Percentiles rank a stretch among this genome's conserved stretches.
Evolutionary conservation across 78 protist genomes (phyloP).

Genomic region (Dictyostelium firmibasis): DNA sequence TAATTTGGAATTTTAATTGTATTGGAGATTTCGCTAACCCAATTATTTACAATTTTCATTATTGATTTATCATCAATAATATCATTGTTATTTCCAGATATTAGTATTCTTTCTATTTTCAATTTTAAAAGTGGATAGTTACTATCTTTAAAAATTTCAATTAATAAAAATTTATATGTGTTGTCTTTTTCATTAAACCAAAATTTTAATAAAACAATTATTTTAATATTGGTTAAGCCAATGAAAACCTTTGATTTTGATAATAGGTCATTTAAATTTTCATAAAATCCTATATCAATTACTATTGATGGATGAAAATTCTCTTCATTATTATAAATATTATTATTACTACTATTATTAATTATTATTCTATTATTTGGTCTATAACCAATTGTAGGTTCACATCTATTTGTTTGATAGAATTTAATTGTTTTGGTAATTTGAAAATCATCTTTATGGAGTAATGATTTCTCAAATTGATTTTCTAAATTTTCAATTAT

Average conservation of each 20-base stretch:
- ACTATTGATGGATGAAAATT: conserved; percentile 1
- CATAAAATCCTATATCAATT: background rate
- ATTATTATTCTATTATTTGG: background rate
- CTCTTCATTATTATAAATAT: background rate
- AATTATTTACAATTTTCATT: background rate
- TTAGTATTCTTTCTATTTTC: background rate
- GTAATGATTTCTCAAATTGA: background rate
- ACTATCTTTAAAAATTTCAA: background rate
- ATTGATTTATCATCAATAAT: background rate
- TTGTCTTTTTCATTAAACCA: background rate
- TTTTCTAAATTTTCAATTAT: background rate
- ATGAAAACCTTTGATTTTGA: background rate
- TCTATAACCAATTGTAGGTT: background rate
- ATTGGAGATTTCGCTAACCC: background rate
- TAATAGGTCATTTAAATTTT: background rate
- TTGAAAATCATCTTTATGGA: background rate
- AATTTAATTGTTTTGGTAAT: background rate
- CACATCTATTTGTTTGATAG: background rate
- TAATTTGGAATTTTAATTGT: background rate
- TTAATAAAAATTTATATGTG: background rate
- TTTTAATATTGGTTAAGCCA: background rate
- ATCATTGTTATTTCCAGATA: background rate
- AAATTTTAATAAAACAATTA: background rate
- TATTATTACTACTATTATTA: background rate
- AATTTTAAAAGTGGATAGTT: background rate